These are phyloP conservation scores for Saccharomycopsis hybrid DNA, from an alignment of 1,139 yeast genomes.

Conservation along the genomic window DNA sequence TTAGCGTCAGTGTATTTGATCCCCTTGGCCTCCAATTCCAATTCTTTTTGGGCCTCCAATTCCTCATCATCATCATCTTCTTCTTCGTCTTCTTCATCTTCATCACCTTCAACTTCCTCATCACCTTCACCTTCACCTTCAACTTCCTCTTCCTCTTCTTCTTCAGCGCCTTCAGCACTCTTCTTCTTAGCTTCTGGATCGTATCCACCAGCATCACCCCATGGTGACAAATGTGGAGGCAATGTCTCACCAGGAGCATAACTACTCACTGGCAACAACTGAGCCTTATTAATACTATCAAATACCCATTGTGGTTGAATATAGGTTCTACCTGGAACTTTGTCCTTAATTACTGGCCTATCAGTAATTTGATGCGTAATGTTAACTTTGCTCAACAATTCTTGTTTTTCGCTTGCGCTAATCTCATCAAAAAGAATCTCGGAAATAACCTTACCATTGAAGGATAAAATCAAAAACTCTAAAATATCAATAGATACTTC, in stretches of 20 bases:
- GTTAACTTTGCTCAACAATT: slow-evolving; percentile 26
- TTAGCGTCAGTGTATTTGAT: slow-evolving; percentile 59
- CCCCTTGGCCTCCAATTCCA: slow-evolving; percentile 88
- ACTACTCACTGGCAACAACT: slow-evolving; percentile 64
- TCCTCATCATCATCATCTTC: slow-evolving; percentile 54
- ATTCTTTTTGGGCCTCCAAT: slow-evolving; percentile 68
- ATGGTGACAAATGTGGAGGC: slow-evolving; percentile 97
- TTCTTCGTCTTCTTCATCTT: slow-evolving; percentile 32
- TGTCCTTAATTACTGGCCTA: slow-evolving; percentile 72
- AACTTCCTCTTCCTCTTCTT: slow-evolving; percentile 46
- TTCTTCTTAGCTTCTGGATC: slow-evolving; percentile 60
- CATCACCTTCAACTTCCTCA: slow-evolving; percentile 42
- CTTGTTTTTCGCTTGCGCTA: slow-evolving; percentile 17
- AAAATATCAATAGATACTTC: slow-evolving; percentile 91
- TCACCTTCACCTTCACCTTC: slow-evolving; percentile 45
- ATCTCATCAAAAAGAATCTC: slow-evolving; percentile 85
- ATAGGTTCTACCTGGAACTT: slow-evolving; percentile 88
- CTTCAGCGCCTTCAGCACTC: slow-evolving; percentile 37
- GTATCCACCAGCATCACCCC: slow-evolving; percentile 94
- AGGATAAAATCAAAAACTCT: slow-evolving; percentile 80
- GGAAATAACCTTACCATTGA: slow-evolving; percentile 82
- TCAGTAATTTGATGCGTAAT: slow-evolving; percentile 92
- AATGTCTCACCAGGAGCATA: slow-evolving; percentile 93
- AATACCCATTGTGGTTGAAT: slow-evolving; percentile 98
- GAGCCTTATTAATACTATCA: slow-evolving; percentile 78